Base-by-base conservation (phyloP, 2,329 filamentous ascomycete species). In the Phoma sp. region DNA sequence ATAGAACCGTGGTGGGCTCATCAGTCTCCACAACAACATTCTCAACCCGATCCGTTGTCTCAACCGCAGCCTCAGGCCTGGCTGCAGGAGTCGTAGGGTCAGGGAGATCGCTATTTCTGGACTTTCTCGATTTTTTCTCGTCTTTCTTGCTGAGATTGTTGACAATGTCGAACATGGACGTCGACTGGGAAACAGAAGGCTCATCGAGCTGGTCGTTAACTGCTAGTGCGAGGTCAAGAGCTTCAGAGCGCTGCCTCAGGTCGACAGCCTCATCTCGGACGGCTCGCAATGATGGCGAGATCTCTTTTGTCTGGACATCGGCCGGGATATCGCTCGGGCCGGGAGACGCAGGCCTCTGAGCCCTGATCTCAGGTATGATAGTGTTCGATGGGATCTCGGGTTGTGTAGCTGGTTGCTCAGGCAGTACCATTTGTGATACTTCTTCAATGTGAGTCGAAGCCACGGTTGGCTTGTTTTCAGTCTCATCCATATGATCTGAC, bases 91-190 rank as follows among this genome's bases (percentile, higher is more conserved):
- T 70, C 51, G 60, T 61, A 4, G 63, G 57, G 13, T 64, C 62
- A 10, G 43, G 46, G 47, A 66, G 43, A 36, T 58, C 39, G 36
- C n/a, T 57, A 36, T 45, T 37, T 31, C 65, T 68, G 35, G 51
- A 46, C 46, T 68, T 69, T 46, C 65, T 69, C 13, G 43, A 54
- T 37, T 67, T 67, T 40, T 71, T 72, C 58, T 70, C 70, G 31
- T 69, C 58, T 41, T 72, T 68, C 48, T 69, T 70, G 57, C 54
- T 64, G 29, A 72, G 58, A 43, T 66, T 67, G 25, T 54, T 60
- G 15, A 71, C 67, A 10, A 70, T 44, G 43, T 71, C 68, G 25
- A 69, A 66, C 39, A 73, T 57, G 2, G 68, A 71, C 17, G 60
- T 50, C 15, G 64, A 39, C 21, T 55, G 40, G 13, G 64, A 48